Percentiles rank a stretch among this genome's conserved stretches.
phyloP scores from a whole-genome alignment of 441 rosid species.

The Pelargonium fulgidum region DNA sequence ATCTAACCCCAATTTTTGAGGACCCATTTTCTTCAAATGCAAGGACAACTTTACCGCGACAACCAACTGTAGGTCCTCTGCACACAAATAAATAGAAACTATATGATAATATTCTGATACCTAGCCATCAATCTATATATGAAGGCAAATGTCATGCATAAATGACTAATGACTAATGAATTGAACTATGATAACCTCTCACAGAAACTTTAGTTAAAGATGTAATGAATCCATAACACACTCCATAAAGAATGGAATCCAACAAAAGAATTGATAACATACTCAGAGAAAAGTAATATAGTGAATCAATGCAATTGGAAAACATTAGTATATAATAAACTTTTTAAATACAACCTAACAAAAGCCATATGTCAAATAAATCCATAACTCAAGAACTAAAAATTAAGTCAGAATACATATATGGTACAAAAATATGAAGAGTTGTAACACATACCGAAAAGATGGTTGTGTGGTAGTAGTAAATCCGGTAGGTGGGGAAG shows the following conservation, averaged over 20 bases:
- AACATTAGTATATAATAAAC: no score
- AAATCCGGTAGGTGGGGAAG: constrained; percentile 42
- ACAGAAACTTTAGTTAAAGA: not conserved
- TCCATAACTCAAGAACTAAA: no score
- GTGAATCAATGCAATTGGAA: no score
- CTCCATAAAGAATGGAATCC: not conserved
- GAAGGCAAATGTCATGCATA: not conserved
- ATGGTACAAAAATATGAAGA: not conserved
- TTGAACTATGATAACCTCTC: not conserved
- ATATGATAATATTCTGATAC: not conserved
- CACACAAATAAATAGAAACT: constrained; percentile 10
- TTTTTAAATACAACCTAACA: no score
- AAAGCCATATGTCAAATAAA: no score
- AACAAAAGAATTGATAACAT: not conserved
- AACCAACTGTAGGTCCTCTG: constrained; percentile 81
- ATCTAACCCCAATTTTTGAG: constrained; percentile 92
- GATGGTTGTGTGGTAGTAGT: constrained; percentile 44
- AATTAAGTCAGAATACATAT: no score
- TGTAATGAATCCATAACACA: not conserved
- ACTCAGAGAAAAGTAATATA: no score
- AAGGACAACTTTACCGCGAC: constrained; percentile 87
- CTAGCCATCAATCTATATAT: not conserved
- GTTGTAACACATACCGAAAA: constrained; percentile 33
- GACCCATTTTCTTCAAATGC: constrained; percentile 85
- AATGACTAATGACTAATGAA: not conserved